Evolutionary conservation across 306 rosid genomes (phyloP), one percentile per base, ranked within the genome.

Genomic region (Dalbergia oliveri): DNA sequence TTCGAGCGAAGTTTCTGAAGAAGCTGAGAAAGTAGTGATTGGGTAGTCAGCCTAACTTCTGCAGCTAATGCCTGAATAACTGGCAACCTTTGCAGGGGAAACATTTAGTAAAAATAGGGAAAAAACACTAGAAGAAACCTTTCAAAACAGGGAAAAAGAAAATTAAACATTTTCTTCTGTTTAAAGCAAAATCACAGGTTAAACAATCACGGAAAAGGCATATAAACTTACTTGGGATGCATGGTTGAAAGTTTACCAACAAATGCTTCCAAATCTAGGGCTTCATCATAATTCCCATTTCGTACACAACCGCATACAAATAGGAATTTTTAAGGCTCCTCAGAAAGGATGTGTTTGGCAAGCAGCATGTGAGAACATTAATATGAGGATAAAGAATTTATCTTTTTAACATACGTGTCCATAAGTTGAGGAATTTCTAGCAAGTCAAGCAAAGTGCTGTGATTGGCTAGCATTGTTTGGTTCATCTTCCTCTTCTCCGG

Each of bases 211-310:
- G 69, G 56, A 75, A 77, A 68, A 43, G 75, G 65, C 33, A 69
- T 34, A 56, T 18, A 45, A 75, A 73, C 90, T 92, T 84, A 90
- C 96, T 92, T 94, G 62, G 99, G 98, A 85, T 93, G 98, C 99
- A 95, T 93, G 4, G 98, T 88, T 69, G 98, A 93, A 76, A 95
- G 94, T 84, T 95, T 95, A 80, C 87, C 79, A 74, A 95, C 99
- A 88, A 79, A 93, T 64, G 99, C 97, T 88, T 95, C 99, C 85
- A 95, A 81, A 86, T 91, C 99, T 34, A 95, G 92, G 85, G 98
- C 99, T 86, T 95, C 99, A 75, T 95, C 99, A 37, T 88, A 95
- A 86, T 95, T 95, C 82, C 98, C 99, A 89, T 95, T 95, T 81
- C 97, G 85, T 73, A 95, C 97, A 83, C 99, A 95, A 71, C 99